phyloP scores from a whole-genome alignment of 768 basidiomycete genomes.

The Melanogaster broomeanus region DNA sequence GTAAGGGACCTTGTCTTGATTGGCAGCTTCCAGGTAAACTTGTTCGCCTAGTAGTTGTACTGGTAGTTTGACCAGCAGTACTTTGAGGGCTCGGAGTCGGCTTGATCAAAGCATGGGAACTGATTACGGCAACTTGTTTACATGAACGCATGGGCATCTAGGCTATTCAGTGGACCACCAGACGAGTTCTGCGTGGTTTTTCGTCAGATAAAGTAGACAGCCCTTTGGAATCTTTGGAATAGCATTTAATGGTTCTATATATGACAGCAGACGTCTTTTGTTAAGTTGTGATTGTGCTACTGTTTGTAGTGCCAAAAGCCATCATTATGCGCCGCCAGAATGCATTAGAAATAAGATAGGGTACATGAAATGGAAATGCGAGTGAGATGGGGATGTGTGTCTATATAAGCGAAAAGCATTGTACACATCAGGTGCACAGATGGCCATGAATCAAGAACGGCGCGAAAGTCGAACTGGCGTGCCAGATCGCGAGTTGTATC shows the following conservation, averaged over 20 bases:
- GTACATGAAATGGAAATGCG: conserved; percentile 16
- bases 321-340: conserved; percentile 1
- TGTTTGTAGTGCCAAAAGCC: background rate
- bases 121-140: too few relatives aligned
- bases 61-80: too few relatives aligned
- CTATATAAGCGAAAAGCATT: conserved; percentile 9
- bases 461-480: conserved; percentile 61
- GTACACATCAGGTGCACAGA: background rate
- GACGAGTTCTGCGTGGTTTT: too few relatives aligned
- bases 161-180: too few relatives aligned
- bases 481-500: conserved; percentile 57
- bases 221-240: too few relatives aligned
- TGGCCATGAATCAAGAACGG: conserved; percentile 33
- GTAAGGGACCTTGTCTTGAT: background rate
- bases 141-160: too few relatives aligned
- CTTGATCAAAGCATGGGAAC: too few relatives aligned
- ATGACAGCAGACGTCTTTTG: too few relatives aligned
- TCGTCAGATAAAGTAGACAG: too few relatives aligned
- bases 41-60: background rate
- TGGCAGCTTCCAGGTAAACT: background rate
- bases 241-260: too few relatives aligned
- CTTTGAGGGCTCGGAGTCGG: too few relatives aligned
- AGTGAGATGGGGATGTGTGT: conserved; percentile 12
- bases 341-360: conserved; percentile 15
- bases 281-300: too few relatives aligned